These are phyloP conservation scores for Saturnispora serradocipensis DNA, from an alignment of 805 yeast species.

Conservation along the genomic window DNA sequence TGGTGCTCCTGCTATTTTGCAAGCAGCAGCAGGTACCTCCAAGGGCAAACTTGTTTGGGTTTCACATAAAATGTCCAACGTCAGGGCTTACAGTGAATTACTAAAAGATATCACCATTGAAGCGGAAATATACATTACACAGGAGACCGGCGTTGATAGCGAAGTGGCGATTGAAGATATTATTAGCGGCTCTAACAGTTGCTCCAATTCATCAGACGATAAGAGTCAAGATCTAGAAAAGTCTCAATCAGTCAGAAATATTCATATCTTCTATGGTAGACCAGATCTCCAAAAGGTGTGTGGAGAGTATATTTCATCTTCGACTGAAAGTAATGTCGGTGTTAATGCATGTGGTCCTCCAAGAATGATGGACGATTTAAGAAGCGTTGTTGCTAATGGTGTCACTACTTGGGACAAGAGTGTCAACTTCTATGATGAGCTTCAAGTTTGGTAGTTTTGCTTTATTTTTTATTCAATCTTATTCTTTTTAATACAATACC, in stretches of 20 bases:
- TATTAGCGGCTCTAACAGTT: neutral
- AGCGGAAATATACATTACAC: slow-evolving; percentile 31
- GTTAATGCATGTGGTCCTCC: slow-evolving; percentile 41
- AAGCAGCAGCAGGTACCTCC: slow-evolving; percentile 28
- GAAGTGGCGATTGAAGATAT: neutral
- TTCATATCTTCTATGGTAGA: slow-evolving; percentile 33
- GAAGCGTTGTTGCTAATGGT: slow-evolving; percentile 38
- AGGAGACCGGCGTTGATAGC: slow-evolving; percentile 16
- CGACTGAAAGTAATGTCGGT: slow-evolving; percentile 32
- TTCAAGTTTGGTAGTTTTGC: slow-evolving; percentile 54
- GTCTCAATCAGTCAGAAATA: slow-evolving; percentile 7
- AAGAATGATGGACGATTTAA: slow-evolving; percentile 39
- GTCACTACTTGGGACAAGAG: slow-evolving; percentile 35
- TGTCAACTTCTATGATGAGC: slow-evolving; percentile 65
- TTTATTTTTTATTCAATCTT: neutral
- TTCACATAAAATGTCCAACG: slow-evolving; percentile 37
- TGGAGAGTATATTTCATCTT: slow-evolving; percentile 25
- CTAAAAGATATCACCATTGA: slow-evolving; percentile 23
- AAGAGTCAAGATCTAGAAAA: slow-evolving; percentile 7
- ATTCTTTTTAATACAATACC: neutral
- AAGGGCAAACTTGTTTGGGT: slow-evolving; percentile 50
- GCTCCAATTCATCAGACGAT: slow-evolving; percentile 2
- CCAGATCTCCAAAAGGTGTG: slow-evolving; percentile 31
- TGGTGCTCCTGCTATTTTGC: slow-evolving; percentile 52
- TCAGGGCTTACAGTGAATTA: slow-evolving; percentile 32